Conservation (phyloP, 2,329 filamentous ascomycete genomes). For the Arthrobotrys sphaeroides region DNA sequence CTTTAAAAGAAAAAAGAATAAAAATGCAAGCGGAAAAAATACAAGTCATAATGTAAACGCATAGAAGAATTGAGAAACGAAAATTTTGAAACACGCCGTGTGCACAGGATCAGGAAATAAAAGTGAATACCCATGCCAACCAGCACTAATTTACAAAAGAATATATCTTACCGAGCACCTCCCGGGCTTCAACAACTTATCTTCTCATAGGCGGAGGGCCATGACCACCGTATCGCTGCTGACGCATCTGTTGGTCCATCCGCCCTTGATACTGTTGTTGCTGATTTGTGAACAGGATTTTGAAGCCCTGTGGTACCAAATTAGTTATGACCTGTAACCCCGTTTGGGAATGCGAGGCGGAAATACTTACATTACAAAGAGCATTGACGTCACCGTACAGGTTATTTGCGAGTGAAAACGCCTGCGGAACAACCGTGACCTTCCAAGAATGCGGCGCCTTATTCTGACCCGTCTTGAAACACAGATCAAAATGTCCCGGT, state of each 20-base stretch:
- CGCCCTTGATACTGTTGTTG: conserved; percentile 56
- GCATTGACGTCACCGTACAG: conserved; percentile 94
- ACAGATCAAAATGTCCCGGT: conserved; percentile 93
- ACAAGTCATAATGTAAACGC: conserved; percentile 8
- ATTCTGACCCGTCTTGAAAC: conserved; percentile 88
- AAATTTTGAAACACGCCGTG: conserved; percentile 25
- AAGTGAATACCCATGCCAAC: conserved; percentile 6
- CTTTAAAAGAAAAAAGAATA: conserved; percentile 11
- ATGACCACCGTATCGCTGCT: conserved; percentile 39
- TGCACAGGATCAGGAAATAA: neutral
- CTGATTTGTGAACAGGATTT: conserved; percentile 69
- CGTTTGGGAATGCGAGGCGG: too few relatives aligned
- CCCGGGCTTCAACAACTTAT: neutral
- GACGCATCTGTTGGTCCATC: conserved; percentile 46
- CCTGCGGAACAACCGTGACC: conserved; percentile 90
- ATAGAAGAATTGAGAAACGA: neutral
- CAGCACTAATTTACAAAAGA: conserved; percentile 39
- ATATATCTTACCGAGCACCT: neutral
- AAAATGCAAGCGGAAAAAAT: neutral
- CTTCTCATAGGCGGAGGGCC: conserved; percentile 45
- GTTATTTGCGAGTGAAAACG: conserved; percentile 87
- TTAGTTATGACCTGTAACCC: neutral
- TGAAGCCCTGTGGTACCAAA: conserved; percentile 65
- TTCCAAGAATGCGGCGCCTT: conserved; percentile 73
- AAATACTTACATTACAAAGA: conserved; percentile 76